Evolutionary conservation across 1,284 basidiomycete genomes (phyloP).

Genomic region (Cryptococcus maquisensis): DNA sequence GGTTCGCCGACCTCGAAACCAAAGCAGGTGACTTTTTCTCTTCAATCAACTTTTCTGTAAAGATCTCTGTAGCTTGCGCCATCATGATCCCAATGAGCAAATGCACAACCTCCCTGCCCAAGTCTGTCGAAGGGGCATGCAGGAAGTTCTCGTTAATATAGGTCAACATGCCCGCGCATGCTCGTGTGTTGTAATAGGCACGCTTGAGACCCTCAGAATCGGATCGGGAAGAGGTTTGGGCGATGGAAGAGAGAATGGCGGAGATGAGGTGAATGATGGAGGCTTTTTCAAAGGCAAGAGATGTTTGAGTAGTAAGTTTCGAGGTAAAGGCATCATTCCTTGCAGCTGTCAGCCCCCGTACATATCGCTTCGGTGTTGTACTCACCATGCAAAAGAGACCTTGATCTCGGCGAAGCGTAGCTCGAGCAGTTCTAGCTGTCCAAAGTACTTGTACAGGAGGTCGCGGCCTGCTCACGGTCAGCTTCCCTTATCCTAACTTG

Average conservation of each 20-base stretch:
- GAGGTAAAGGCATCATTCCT: slow-evolving; percentile 90
- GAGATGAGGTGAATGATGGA: slow-evolving; percentile 97
- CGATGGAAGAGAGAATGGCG: slow-evolving; percentile 85
- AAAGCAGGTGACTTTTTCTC: slow-evolving; percentile 81
- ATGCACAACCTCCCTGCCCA: slow-evolving; percentile 90
- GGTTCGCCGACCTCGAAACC: slow-evolving; percentile 78
- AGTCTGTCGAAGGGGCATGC: slow-evolving; percentile 95
- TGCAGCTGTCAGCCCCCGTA: slow-evolving; percentile 2
- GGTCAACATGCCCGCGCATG: slow-evolving; percentile 94
- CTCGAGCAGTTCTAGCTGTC: slow-evolving; percentile 95
- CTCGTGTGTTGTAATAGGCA: slow-evolving; percentile 85
- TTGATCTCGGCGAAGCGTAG: slow-evolving; percentile 94
- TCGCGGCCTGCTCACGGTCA: slow-evolving; percentile 63
- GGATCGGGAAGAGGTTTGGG: slow-evolving; percentile 62
- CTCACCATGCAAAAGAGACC: slow-evolving; percentile 83
- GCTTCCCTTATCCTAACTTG: not conserved
- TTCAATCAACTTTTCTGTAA: slow-evolving; percentile 88
- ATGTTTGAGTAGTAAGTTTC: slow-evolving; percentile 90
- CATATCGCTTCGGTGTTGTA: not conserved
- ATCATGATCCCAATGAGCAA: slow-evolving; percentile 80
- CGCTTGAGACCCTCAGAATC: slow-evolving; percentile 89
- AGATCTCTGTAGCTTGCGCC: slow-evolving; percentile 93
- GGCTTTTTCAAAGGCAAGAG: slow-evolving; percentile 97
- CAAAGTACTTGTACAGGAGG: slow-evolving; percentile 98
- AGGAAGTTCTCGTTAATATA: slow-evolving; percentile 99